Conservation (phyloP, 495 filamentous ascomycete genomes). For the Aspergillus incahuasiensis region DNA sequence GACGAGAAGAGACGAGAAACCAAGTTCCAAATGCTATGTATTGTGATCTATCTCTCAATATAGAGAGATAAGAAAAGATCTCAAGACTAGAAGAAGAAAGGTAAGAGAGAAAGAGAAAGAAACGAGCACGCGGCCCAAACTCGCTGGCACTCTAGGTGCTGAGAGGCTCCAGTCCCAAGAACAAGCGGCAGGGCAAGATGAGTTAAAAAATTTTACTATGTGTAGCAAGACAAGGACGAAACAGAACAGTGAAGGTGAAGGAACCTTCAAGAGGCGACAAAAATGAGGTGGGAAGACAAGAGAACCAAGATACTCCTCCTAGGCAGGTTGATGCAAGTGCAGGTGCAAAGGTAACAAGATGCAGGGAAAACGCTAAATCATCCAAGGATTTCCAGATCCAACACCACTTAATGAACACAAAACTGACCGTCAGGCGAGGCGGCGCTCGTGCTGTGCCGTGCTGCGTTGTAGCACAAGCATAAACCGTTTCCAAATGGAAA, state of each 20-base stretch:
- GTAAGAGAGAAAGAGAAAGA: background rate
- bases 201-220: background rate
- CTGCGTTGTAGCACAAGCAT: slow-evolving; percentile 1
- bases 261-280: too few relatives aligned
- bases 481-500: slow-evolving; percentile 7
- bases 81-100: background rate
- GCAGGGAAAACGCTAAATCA: slow-evolving; percentile 15
- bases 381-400: background rate
- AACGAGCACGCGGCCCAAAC: background rate
- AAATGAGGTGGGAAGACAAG: too few relatives aligned
- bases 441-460: background rate
- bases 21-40: background rate
- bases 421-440: slow-evolving; percentile 7
- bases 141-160: background rate
- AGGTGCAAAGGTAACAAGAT: slow-evolving; percentile 4
- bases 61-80: background rate
- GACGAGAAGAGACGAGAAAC: background rate
- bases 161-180: slow-evolving; percentile 1
- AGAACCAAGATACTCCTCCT: slow-evolving; percentile 17
- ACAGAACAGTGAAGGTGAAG: background rate
- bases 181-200: background rate
- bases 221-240: background rate
- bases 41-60: too few relatives aligned
- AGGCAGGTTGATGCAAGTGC: slow-evolving; percentile 12
- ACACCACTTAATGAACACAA: slow-evolving; percentile 22